phyloP scores from a whole-genome alignment of 139 green algal genomes.

The Auxenochlorella protothecoides region DNA sequence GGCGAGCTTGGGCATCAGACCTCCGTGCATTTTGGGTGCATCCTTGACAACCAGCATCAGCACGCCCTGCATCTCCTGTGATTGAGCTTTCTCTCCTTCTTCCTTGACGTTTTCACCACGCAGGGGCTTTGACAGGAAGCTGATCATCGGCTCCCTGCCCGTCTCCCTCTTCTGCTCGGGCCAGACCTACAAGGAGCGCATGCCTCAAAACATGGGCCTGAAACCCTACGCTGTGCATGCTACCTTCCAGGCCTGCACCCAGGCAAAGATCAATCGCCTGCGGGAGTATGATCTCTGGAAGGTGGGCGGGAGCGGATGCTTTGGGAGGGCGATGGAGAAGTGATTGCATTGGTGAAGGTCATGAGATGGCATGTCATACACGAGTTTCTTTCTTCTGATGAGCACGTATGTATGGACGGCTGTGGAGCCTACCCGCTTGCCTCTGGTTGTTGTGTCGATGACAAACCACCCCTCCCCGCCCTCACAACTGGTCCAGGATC shows the following conservation, averaged over 20 bases:
- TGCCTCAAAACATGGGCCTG: slow-evolving; percentile 1
- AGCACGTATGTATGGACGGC: no score
- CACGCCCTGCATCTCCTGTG: slow-evolving; percentile 82
- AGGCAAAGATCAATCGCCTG: slow-evolving; percentile 20
- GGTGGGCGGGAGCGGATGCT: no score
- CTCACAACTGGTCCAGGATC: background rate
- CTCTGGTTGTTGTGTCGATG: no score
- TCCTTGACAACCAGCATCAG: slow-evolving; percentile 79
- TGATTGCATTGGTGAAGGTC: no score
- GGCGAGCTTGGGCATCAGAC: background rate
- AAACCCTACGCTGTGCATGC: slow-evolving; percentile 26
- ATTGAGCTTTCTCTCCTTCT: no score
- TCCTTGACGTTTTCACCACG: slow-evolving; percentile 19
- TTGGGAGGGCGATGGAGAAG: no score
- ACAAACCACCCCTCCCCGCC: no score
- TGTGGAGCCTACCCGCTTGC: no score
- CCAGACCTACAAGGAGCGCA: slow-evolving; percentile 21
- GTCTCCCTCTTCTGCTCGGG: slow-evolving; percentile 16
- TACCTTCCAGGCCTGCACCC: slow-evolving; percentile 25
- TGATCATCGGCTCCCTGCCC: slow-evolving; percentile 17
- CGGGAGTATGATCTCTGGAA: slow-evolving; percentile 22
- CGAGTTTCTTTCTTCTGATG: no score
- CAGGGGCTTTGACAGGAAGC: background rate
- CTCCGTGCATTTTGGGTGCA: background rate
- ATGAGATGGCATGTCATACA: no score